These are phyloP conservation scores for Monosporozyma siamensis DNA, from an alignment of 805 yeast genomes.

Conservation along the genomic window DNA sequence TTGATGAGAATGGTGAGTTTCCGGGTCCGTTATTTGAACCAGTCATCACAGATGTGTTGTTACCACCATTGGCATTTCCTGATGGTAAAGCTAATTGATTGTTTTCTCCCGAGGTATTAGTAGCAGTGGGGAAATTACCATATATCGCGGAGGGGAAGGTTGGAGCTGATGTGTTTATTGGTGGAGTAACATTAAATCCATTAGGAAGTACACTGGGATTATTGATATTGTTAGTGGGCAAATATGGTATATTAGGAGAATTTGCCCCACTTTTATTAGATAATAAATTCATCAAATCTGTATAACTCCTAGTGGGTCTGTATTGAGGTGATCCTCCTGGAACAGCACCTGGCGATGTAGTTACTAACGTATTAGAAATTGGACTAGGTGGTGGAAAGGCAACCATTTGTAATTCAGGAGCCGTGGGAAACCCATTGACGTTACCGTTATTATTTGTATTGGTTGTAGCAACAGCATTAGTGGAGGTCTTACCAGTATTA, in stretches of 20 bases:
- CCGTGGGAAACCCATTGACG: background rate
- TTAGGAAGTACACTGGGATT: background rate
- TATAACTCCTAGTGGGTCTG: conserved; percentile 12
- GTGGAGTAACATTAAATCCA: conserved; percentile 1
- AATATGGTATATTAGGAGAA: background rate
- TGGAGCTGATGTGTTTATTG: background rate
- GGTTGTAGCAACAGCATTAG: background rate
- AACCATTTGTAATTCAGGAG: background rate
- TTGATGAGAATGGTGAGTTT: conserved; percentile 1
- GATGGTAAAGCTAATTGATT: background rate
- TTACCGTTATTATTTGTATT: background rate
- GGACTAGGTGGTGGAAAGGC: conserved; percentile 1
- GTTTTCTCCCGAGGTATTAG: background rate
- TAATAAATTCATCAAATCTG: conserved; percentile 15
- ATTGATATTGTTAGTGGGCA: background rate
- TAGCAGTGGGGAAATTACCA: background rate
- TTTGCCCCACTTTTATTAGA: conserved; percentile 4
- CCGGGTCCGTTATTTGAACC: background rate
- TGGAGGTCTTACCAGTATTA: background rate
- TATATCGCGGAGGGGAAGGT: conserved; percentile 3
- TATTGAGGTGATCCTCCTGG: conserved; percentile 1
- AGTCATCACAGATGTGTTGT: background rate
- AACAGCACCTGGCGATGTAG: background rate
- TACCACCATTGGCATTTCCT: background rate
- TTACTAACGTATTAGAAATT: background rate